Evolutionary conservation across 2,329 filamentous ascomycete genomes (phyloP).

Genomic region (Colletotrichum truncatum): DNA sequence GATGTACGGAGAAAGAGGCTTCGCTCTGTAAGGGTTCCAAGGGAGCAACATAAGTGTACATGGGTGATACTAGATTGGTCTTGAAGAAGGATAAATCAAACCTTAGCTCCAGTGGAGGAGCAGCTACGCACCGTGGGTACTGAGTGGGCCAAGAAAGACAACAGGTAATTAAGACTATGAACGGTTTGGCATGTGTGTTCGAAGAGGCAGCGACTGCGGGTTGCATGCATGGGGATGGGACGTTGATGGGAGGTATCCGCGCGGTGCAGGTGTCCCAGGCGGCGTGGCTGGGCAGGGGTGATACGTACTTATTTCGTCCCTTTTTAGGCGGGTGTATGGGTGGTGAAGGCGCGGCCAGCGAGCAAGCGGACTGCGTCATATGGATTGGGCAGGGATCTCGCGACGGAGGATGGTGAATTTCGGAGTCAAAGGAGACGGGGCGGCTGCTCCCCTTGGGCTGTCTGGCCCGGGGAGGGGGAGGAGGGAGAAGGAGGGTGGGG

Average conservation of each 20-base stretch:
- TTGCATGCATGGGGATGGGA: constrained; percentile 40
- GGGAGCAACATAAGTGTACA: constrained; percentile 42
- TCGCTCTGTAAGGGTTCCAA: constrained; percentile 35
- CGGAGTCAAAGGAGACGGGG: constrained; percentile 26
- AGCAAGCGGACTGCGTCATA: constrained; percentile 36
- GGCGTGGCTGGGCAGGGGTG: constrained; percentile 21
- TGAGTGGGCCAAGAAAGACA: constrained; percentile 44
- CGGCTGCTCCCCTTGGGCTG: constrained; percentile 18
- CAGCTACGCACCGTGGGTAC: constrained; percentile 46
- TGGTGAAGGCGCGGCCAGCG: constrained; percentile 9
- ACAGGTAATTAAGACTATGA: constrained; percentile 31
- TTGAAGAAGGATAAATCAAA: constrained; percentile 46
- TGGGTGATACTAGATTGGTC: constrained; percentile 42
- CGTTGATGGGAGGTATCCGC: constrained; percentile 29
- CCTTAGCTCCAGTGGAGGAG: constrained; percentile 41
- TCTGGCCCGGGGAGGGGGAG: neutral
- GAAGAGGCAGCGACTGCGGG: constrained; percentile 41
- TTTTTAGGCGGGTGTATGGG: constrained; percentile 26
- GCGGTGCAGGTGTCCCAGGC: constrained; percentile 21
- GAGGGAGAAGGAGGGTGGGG: neutral
- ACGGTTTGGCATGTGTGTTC: constrained; percentile 34
- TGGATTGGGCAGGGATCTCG: constrained; percentile 43
- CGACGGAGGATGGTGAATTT: constrained; percentile 36
- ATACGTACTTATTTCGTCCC: constrained; percentile 21
- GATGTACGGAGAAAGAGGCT: constrained; percentile 30